Percentiles rank a stretch among this genome's conserved stretches.
Evolutionary conservation across 129 eudicot species (phyloP).

Genomic region (Lonicera japonica): DNA sequence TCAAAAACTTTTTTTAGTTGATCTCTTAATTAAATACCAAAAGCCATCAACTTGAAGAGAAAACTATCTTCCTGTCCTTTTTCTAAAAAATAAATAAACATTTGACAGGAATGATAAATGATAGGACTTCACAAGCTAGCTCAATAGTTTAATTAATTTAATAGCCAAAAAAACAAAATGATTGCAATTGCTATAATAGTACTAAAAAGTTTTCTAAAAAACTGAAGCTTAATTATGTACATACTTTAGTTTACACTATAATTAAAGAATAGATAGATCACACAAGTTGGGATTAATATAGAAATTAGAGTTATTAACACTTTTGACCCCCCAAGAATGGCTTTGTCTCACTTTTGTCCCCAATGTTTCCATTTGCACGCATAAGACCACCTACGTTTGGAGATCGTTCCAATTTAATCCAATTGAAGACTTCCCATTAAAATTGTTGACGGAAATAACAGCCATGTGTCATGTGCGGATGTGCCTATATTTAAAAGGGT

Average conservation of each 20-base stretch:
- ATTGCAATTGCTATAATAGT: constrained; percentile 11
- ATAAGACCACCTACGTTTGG: no score
- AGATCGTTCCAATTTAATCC: no score
- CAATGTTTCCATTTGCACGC: no score
- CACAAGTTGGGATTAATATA: not conserved
- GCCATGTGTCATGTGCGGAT: no score
- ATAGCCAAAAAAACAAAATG: constrained; percentile 18
- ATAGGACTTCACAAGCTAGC: not conserved
- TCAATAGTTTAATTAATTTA: constrained; percentile 1
- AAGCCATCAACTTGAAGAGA: constrained; percentile 20
- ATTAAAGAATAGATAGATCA: not conserved
- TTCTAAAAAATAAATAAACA: no score
- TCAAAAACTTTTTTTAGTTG: not conserved
- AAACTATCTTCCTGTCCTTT: constrained; percentile 2
- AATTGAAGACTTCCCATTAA: no score
- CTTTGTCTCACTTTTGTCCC: no score
- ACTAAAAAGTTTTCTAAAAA: not conserved
- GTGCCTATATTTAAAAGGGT: no score
- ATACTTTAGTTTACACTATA: not conserved
- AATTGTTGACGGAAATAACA: no score
- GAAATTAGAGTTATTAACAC: no score
- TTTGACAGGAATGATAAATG: constrained; percentile 12
- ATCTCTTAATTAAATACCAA: constrained; percentile 6
- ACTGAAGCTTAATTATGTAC: not conserved
- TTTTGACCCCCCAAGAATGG: no score